phyloP scores from a whole-genome alignment of 2,329 filamentous ascomycete species.

The Penicillium sp. region DNA sequence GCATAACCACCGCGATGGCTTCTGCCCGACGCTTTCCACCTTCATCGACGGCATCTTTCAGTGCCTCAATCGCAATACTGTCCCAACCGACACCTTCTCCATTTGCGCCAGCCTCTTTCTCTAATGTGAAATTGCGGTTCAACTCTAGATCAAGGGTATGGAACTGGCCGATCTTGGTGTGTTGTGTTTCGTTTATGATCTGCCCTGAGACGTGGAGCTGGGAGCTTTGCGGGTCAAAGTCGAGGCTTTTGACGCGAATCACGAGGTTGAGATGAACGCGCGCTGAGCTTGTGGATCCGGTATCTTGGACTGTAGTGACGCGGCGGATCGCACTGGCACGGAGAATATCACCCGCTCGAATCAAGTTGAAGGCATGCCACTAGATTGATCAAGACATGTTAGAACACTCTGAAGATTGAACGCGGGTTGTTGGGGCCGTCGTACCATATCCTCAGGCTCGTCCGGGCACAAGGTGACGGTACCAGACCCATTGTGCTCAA shows the following conservation, averaged over 20 bases:
- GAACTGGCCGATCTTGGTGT: slow-evolving; percentile 67
- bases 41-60: slow-evolving; percentile 77
- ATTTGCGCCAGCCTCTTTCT: slow-evolving; percentile 66
- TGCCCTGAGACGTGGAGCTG: slow-evolving; percentile 70
- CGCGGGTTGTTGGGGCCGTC: not conserved
- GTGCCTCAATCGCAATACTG: slow-evolving; percentile 75
- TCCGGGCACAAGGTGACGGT: slow-evolving; percentile 68
- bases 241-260: slow-evolving; percentile 65
- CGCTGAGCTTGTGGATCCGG: slow-evolving; percentile 63
- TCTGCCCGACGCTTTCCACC: slow-evolving; percentile 71
- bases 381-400: slow-evolving; percentile 29
- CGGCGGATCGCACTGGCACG: slow-evolving; percentile 68
- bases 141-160: slow-evolving; percentile 84
- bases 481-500: slow-evolving; percentile 68
- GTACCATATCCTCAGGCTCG: slow-evolving; percentile 74
- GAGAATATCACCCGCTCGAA: slow-evolving; percentile 65
- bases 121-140: slow-evolving; percentile 81
- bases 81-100: slow-evolving; percentile 71
- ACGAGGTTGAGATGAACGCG: slow-evolving; percentile 66
- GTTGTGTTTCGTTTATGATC: slow-evolving; percentile 66
- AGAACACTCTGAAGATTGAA: slow-evolving; percentile 3
- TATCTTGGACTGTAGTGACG: slow-evolving; percentile 60
- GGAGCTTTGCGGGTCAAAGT: slow-evolving; percentile 69
- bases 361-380: slow-evolving; percentile 77
- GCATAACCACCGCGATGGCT: slow-evolving; percentile 89